Base-by-base conservation (phyloP, 805 yeast genomes). In the Huiozyma naganishii region DNA sequence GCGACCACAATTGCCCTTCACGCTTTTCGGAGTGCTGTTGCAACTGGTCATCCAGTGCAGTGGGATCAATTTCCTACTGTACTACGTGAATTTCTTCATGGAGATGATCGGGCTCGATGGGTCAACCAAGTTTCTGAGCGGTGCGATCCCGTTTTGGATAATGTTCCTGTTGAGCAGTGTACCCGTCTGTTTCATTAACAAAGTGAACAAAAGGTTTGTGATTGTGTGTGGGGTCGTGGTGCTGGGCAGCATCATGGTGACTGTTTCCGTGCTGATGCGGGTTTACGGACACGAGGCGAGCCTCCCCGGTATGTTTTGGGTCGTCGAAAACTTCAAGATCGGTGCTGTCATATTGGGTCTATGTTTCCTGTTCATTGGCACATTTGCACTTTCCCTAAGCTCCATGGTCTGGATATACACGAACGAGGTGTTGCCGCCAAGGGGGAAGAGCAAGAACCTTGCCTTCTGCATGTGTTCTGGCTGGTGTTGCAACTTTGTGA, bases 331-430 rank as follows among this genome's bases (percentile, higher is more conserved):
- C 23, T 17, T 17, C 23, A 17, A 17, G 23, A 17, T 17, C 23
- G 23, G 23, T 2, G 23, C 23, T 30, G 33, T 30, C n/a, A 30
- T 11, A 30, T 8, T 30, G 33, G 11, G 11, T 9, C 33, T 8
- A 9, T 9, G 33, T 5, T 9, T 8, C 33, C 2, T 11, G 33
- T 30, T 30, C 7, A 42, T 48, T 1, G 40, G 70, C 1, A 64
- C 71, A 68, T 71, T 69, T 52, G 65, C 78, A 0, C 54, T 74
- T 1, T 65, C 76, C 1, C 57, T 76, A 10, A 59, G 71, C 0
- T 66, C 77, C 37, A 68, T 68, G 3, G 67, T 76, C 32, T 69
- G 73, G 74, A 54, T 76, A 17, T 75, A 73, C 51, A 66, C 74
- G 5, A 67, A 70, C 41, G 81, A 76, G 49, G 56, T 74, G 5